phyloP scores from a whole-genome alignment of 257 asterid species.

The Fraxinus anomala region DNA sequence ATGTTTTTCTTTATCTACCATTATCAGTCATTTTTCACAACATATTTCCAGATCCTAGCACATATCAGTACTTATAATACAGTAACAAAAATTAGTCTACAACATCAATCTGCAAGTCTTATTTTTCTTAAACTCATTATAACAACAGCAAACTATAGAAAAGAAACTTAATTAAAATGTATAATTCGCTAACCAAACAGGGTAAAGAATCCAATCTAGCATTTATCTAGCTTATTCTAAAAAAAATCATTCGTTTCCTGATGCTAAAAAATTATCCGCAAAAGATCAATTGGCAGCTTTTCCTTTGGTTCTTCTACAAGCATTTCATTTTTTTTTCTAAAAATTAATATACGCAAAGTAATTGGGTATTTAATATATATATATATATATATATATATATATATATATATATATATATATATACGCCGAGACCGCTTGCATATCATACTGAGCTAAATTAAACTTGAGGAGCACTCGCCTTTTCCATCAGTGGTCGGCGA shows the following conservation, averaged over 20 bases:
- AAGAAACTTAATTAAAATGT: neutral
- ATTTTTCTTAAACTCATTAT: conserved; percentile 1
- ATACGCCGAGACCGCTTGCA: neutral
- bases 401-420: too few species aligned
- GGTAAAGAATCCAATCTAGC: neutral
- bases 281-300: neutral
- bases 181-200: neutral
- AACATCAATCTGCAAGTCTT: conserved; percentile 18
- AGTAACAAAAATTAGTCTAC: neutral
- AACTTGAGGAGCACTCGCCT: conserved; percentile 20
- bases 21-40: neutral
- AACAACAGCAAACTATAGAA: neutral
- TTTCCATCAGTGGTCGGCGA: conserved; percentile 17
- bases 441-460: neutral
- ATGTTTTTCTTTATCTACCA: neutral
- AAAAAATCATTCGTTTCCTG: neutral
- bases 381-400: too few species aligned
- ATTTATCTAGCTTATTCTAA: neutral
- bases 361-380: too few species aligned
- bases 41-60: neutral
- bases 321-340: neutral
- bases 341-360: conserved; percentile 5
- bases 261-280: neutral
- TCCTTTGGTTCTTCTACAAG: neutral
- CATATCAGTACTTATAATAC: too few species aligned